Conservation (phyloP, 2,329 filamentous ascomycete species). For the Fusarium equiseti region DNA sequence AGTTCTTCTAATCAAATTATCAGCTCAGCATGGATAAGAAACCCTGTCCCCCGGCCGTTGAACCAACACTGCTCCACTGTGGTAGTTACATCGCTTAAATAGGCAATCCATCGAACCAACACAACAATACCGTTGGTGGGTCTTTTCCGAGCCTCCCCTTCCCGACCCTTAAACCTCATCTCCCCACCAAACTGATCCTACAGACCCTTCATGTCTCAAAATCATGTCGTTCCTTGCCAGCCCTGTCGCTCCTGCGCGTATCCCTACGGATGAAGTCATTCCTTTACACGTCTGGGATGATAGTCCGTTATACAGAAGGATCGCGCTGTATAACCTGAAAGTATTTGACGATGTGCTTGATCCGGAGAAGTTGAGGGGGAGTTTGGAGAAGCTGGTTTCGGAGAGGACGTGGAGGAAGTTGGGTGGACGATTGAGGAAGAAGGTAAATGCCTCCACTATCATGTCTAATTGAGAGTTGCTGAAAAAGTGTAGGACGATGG, state of each 20-base stretch:
- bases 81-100: too few relatives aligned
- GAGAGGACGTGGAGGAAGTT: constrained; percentile 22
- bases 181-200: not conserved
- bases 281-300: constrained; percentile 33
- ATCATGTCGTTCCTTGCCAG: not conserved
- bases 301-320: constrained; percentile 22
- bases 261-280: constrained; percentile 16
- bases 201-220: not conserved
- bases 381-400: constrained; percentile 16
- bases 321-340: constrained; percentile 30
- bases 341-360: constrained; percentile 32
- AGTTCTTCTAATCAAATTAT: too few relatives aligned
- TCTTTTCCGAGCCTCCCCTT: too few relatives aligned
- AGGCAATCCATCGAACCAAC: too few relatives aligned
- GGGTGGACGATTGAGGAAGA: constrained; percentile 31
- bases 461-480: accelerated
- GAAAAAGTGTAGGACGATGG: constrained; percentile 1
- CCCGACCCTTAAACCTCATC: not conserved
- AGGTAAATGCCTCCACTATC: not conserved
- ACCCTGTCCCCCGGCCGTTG: too few relatives aligned
- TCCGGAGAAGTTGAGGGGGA: constrained; percentile 7
- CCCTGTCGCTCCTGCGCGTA: not conserved
- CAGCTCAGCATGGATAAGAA: too few relatives aligned
- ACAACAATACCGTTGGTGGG: too few relatives aligned
- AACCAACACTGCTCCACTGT: too few relatives aligned